phyloP scores from a whole-genome alignment of 768 basidiomycete species.

The Lactarius vividus region DNA sequence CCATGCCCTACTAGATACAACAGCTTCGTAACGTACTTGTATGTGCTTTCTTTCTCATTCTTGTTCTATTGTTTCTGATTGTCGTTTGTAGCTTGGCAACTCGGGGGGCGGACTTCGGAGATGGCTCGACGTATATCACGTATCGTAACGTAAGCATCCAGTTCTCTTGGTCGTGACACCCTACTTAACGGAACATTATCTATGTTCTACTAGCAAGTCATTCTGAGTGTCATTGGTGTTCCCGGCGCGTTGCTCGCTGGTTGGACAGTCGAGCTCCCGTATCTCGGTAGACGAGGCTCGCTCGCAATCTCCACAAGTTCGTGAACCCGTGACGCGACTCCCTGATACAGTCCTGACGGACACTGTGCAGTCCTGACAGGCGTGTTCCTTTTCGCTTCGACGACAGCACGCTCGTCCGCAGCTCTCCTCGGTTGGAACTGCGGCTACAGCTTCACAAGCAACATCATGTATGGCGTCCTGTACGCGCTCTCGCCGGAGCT shows the following conservation, averaged over 20 bases:
- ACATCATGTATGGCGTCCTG: constrained; percentile 53
- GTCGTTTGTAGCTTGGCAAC: constrained; percentile 48
- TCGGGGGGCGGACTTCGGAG: constrained; percentile 66
- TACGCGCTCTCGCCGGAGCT: constrained; percentile 47
- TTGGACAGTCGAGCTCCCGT: constrained; percentile 48
- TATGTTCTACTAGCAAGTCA: constrained; percentile 43
- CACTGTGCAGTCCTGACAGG: constrained; percentile 45
- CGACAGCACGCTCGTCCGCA: constrained; percentile 52
- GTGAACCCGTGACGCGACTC: constrained; percentile 19
- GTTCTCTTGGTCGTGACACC: not conserved
- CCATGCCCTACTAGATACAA: constrained; percentile 40
- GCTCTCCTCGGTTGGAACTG: constrained; percentile 59
- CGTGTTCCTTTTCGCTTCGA: constrained; percentile 55
- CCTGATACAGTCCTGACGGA: not conserved
- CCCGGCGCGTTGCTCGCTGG: constrained; percentile 58
- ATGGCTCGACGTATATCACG: constrained; percentile 64
- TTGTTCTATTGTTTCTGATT: not conserved
- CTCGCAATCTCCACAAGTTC: constrained; percentile 47
- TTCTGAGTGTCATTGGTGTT: constrained; percentile 54
- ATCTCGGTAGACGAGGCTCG: constrained; percentile 53
- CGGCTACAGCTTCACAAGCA: constrained; percentile 53
- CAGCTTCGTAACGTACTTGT: constrained; percentile 55
- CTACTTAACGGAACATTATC: not conserved
- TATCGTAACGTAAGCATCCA: constrained; percentile 60
- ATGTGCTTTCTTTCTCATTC: constrained; percentile 25